Conservation (phyloP, 148 eudicot species). For the Cornus suecica region DNA sequence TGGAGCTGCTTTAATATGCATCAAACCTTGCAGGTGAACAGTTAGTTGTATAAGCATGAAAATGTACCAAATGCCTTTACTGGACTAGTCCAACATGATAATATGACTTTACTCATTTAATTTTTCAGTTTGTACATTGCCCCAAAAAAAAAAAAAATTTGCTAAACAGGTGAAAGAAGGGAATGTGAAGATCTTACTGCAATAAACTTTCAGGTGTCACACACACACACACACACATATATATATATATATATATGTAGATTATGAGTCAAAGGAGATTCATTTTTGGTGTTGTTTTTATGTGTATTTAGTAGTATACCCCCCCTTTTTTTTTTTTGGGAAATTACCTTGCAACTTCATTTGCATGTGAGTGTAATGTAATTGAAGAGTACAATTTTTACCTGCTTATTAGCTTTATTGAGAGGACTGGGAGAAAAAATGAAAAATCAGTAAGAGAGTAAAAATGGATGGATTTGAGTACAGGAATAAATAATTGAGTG, state of each 20-base stretch:
- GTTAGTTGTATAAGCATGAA: background rate
- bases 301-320: too few relatives aligned
- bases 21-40: background rate
- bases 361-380: too few relatives aligned
- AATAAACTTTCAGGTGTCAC: background rate
- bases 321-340: background rate
- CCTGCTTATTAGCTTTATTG: background rate
- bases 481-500: too few relatives aligned
- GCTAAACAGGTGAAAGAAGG: background rate
- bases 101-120: background rate
- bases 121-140: background rate
- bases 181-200: background rate
- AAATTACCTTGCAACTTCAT: too few relatives aligned
- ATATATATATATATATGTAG: too few relatives aligned
- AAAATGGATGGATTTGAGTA: too few relatives aligned
- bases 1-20: background rate
- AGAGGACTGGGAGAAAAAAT: background rate
- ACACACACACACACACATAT: too few relatives aligned
- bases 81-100: background rate
- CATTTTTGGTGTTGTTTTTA: too few relatives aligned
- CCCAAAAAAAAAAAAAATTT: too few relatives aligned
- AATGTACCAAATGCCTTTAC: background rate
- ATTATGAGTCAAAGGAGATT: too few relatives aligned
- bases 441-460: too few relatives aligned
- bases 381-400: background rate